Evolutionary conservation across 108 stramenopile genomes (phyloP), one percentile per base, ranked within the genome.

Genomic region (Aurantiochytrium sp.): DNA sequence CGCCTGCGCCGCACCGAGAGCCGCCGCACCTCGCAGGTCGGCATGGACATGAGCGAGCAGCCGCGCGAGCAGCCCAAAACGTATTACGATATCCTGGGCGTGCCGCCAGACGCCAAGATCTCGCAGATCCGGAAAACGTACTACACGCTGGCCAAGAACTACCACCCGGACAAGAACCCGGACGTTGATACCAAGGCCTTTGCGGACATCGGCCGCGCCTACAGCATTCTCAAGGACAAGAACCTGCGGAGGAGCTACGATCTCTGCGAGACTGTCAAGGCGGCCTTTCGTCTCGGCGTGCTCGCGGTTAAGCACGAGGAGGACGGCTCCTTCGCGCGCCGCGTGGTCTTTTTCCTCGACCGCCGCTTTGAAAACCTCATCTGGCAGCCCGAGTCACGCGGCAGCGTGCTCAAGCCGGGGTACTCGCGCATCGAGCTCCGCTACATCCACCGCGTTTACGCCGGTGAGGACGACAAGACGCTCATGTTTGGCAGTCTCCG

Each of bases 71-170:
- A 30, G 10, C 73, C 73, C 45, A 22, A 48, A 12, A 81, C 73
- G 10, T 95, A 95, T 88, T 96, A 96, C 86, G 94, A 96, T 48
- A 89, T 81, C 19, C 90, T 97, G 69, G 95, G 94, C 55, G 92
- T 98, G 53, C 87, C 89, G 19, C 88, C 94, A 8, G 94, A 92
- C 52, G 95, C 96, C 12, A 91, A 94, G 10, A 91, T 94, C 34
- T 89, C 90, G 4, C 93, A 91, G 53, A 96, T 98, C 53, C 97
- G 97, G 86, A 94, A 96, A 86, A 93, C 95, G 55, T 98, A 98
- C 88, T 96, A 96, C 87, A 42, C 95, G 52, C 69, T 96, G 52
- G 97, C 98, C 27, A 86, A 96, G 68, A 95, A 97, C 87, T 95
- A 93, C 68, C 98, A 98, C 86, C 97, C 97, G 0, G 97, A 97